These are phyloP conservation scores for Parasitella parasitica DNA, from an alignment of 371 early-diverging fungal genomes.

Conservation along the genomic window DNA sequence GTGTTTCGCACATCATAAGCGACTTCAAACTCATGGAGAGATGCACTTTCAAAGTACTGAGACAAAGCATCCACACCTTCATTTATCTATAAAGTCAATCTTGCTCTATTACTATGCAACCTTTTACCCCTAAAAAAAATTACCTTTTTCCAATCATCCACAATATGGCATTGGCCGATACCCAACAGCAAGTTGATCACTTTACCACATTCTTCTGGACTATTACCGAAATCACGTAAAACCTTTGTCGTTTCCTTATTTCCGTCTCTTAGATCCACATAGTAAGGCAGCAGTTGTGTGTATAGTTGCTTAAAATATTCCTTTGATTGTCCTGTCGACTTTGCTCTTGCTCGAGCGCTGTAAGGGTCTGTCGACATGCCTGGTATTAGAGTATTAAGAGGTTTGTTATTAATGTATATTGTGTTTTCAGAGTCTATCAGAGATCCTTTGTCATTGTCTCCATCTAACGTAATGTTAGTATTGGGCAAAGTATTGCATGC, in stretches of 20 bases:
- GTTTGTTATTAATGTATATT: constrained; percentile 50
- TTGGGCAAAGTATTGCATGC: too few species aligned
- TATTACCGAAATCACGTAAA: constrained; percentile 66
- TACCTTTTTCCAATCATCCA: constrained; percentile 57
- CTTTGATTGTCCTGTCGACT: constrained; percentile 58
- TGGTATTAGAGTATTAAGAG: constrained; percentile 54
- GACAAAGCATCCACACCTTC: constrained; percentile 65
- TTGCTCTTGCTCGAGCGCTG: constrained; percentile 48
- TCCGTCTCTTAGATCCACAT: constrained; percentile 64
- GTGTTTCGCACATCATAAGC: constrained; percentile 72
- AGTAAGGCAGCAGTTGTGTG: constrained; percentile 67
- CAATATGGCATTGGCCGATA: constrained; percentile 57
- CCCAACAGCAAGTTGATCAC: constrained; percentile 61
- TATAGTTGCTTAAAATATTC: constrained; percentile 70
- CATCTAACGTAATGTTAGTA: too few species aligned
- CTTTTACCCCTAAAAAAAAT: neutral
- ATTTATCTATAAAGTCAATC: constrained; percentile 20
- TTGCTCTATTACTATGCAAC: neutral
- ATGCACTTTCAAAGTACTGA: constrained; percentile 78
- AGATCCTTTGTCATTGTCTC: constrained; percentile 17
- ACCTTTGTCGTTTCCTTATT: constrained; percentile 66
- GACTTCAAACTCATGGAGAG: constrained; percentile 78
- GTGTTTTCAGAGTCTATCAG: constrained; percentile 35
- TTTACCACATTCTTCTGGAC: constrained; percentile 67
- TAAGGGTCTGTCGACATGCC: constrained; percentile 60